A percentile compares a stretch with the other conserved stretches of the same genome.
These are phyloP conservation scores for Combretum micranthum DNA, from an alignment of 345 rosid genomes.

Conservation along the genomic window DNA sequence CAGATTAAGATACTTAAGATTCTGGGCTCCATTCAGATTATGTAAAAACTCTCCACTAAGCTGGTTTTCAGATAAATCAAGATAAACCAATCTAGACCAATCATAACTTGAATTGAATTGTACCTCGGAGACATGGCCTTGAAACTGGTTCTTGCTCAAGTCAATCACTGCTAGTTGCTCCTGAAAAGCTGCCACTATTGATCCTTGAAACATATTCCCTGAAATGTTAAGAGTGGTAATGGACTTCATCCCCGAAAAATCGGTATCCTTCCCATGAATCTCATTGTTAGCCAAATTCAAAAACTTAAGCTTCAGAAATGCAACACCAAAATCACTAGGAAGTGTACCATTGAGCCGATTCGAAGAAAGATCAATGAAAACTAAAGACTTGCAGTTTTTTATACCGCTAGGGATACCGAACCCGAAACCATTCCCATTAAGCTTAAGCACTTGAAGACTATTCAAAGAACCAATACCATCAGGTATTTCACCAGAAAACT, in stretches of 20 bases:
- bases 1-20: constrained; percentile 68
- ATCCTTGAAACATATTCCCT: constrained; percentile 59
- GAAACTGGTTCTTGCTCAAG: constrained; percentile 72
- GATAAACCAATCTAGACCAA: constrained; percentile 52
- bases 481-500: constrained; percentile 72
- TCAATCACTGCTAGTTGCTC: constrained; percentile 50
- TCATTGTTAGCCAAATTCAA: constrained; percentile 64
- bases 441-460: constrained; percentile 53
- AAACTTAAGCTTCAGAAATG: constrained; percentile 59
- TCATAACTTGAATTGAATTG: constrained; percentile 46
- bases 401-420: constrained; percentile 54
- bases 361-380: constrained; percentile 56
- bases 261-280: constrained; percentile 44
- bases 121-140: constrained; percentile 83
- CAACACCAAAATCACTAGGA: constrained; percentile 67
- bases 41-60: constrained; percentile 63
- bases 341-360: constrained; percentile 65
- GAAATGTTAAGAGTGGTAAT: constrained; percentile 61
- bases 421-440: constrained; percentile 51
- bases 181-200: constrained; percentile 40
- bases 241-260: constrained; percentile 52
- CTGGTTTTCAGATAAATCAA: constrained; percentile 86
- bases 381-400: constrained; percentile 44
- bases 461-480: constrained; percentile 51
- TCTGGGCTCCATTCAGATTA: constrained; percentile 35